phyloP scores from a whole-genome alignment of 1,284 basidiomycete species.

The Jaminaea rosea region DNA sequence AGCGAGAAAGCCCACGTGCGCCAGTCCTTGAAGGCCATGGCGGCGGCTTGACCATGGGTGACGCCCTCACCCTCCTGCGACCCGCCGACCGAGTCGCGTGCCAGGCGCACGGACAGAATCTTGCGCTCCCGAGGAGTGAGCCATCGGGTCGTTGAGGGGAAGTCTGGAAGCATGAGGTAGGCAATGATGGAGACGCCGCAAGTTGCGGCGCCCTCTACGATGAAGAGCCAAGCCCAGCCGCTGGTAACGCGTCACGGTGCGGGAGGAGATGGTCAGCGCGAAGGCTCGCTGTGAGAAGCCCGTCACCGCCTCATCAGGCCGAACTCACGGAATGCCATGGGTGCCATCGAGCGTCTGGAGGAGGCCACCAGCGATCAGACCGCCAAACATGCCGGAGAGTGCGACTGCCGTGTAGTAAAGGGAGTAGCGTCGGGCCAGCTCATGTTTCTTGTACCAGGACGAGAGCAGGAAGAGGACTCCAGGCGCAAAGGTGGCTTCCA shows the following conservation, averaged over 20 bases:
- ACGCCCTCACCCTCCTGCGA: slow-evolving; percentile 9
- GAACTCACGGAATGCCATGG: neutral
- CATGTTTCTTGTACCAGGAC: slow-evolving; percentile 48
- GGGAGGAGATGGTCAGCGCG: slow-evolving; percentile 3
- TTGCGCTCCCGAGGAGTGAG: slow-evolving; percentile 13
- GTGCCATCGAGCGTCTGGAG: slow-evolving; percentile 5
- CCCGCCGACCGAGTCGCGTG: slow-evolving; percentile 5
- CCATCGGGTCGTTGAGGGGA: slow-evolving; percentile 14
- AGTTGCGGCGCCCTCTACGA: slow-evolving; percentile 16
- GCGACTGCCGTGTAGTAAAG: slow-evolving; percentile 49
- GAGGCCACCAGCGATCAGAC: slow-evolving; percentile 6
- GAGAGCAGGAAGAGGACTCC: slow-evolving; percentile 40
- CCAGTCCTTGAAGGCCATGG: slow-evolving; percentile 47
- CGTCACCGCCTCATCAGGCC: neutral
- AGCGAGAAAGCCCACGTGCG: slow-evolving; percentile 46
- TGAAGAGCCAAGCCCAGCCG: slow-evolving; percentile 21
- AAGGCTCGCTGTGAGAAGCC: neutral
- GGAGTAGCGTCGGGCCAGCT: slow-evolving; percentile 50
- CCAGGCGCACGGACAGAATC: slow-evolving; percentile 9
- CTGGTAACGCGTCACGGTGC: too few relatives aligned
- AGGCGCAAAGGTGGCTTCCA: slow-evolving; percentile 24
- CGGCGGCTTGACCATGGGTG: slow-evolving; percentile 47
- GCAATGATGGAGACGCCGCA: slow-evolving; percentile 7
- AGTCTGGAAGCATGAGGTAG: slow-evolving; percentile 16
- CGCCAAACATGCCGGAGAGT: slow-evolving; percentile 16